Conservation (phyloP, 2,329 filamentous ascomycete species). For the Annulohypoxylon truncatum region DNA sequence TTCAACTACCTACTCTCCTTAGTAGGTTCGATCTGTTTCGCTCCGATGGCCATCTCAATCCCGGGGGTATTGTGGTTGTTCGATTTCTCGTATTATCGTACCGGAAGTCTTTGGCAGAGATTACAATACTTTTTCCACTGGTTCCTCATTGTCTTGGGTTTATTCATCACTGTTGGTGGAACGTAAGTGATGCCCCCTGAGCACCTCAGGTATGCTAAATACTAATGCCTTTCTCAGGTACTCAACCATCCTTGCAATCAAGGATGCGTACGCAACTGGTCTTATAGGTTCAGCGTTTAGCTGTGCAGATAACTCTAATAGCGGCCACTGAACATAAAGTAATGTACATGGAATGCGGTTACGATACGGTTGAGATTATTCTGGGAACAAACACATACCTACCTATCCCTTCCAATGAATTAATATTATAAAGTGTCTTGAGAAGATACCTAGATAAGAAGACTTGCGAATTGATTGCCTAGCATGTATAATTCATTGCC, state of each 20-base stretch:
- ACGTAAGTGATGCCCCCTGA: slow-evolving; percentile 27
- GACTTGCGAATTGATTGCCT: no score
- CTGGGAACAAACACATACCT: background rate
- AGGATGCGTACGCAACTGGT: slow-evolving; percentile 35
- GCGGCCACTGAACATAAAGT: slow-evolving; percentile 7
- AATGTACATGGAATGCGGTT: background rate
- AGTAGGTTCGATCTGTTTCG: slow-evolving; percentile 51
- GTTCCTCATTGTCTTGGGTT: slow-evolving; percentile 35
- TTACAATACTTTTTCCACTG: slow-evolving; percentile 34
- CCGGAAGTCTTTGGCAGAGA: slow-evolving; percentile 37
- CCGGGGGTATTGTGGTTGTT: slow-evolving; percentile 54
- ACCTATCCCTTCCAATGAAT: no score
- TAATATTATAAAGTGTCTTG: no score
- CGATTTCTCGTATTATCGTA: slow-evolving; percentile 51
- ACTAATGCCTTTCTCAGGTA: slow-evolving; percentile 19
- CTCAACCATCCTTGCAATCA: slow-evolving; percentile 37
- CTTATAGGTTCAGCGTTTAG: slow-evolving; percentile 40
- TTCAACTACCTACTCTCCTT: slow-evolving; percentile 51
- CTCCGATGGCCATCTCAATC: slow-evolving; percentile 51
- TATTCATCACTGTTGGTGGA: slow-evolving; percentile 36
- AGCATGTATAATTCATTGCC: no score
- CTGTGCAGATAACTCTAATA: slow-evolving; percentile 41
- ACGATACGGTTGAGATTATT: no score
- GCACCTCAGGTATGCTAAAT: background rate
- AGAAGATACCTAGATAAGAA: no score